phyloP scores from a whole-genome alignment of 768 basidiomycete species.

The Mycena metata region DNA sequence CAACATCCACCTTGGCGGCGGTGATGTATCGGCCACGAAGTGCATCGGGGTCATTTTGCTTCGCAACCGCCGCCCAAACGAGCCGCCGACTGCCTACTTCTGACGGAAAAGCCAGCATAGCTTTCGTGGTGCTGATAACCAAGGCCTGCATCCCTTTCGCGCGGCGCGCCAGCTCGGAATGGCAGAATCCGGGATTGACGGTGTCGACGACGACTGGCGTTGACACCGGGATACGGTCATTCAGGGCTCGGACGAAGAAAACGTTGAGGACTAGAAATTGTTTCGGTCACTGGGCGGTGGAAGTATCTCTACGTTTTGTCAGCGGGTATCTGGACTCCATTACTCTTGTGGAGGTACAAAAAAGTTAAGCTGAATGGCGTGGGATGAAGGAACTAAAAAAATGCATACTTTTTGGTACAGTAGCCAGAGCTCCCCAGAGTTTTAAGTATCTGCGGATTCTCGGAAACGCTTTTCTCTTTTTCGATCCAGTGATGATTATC shows the following conservation, averaged over 20 bases:
- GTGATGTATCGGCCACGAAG: constrained; percentile 35
- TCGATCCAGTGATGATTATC: constrained; percentile 39
- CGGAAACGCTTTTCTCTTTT: constrained; percentile 2
- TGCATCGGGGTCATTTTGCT: constrained; percentile 11
- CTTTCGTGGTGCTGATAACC: neutral
- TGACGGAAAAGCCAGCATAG: constrained; percentile 33
- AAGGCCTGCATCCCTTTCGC: neutral
- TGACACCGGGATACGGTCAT: constrained; percentile 16
- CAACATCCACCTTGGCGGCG: constrained; percentile 27
- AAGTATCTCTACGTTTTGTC: constrained; percentile 34
- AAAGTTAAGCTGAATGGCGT: neutral
- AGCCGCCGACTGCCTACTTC: constrained; percentile 41
- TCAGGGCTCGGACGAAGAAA: constrained; percentile 35
- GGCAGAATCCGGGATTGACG: constrained; percentile 38
- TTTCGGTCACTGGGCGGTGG: neutral
- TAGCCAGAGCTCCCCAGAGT: constrained; percentile 35
- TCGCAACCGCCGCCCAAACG: constrained; percentile 35
- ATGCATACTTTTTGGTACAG: constrained; percentile 20
- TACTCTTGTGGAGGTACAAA: neutral
- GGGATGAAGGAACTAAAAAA: no score
- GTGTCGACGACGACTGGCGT: constrained; percentile 35
- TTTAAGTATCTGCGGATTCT: constrained; percentile 31
- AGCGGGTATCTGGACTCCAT: constrained; percentile 4
- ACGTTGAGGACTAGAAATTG: constrained; percentile 39
- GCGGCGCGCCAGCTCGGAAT: constrained; percentile 33